These are phyloP conservation scores for Aspergillus haitiensis DNA, from an alignment of 495 filamentous ascomycete species.

Conservation along the genomic window DNA sequence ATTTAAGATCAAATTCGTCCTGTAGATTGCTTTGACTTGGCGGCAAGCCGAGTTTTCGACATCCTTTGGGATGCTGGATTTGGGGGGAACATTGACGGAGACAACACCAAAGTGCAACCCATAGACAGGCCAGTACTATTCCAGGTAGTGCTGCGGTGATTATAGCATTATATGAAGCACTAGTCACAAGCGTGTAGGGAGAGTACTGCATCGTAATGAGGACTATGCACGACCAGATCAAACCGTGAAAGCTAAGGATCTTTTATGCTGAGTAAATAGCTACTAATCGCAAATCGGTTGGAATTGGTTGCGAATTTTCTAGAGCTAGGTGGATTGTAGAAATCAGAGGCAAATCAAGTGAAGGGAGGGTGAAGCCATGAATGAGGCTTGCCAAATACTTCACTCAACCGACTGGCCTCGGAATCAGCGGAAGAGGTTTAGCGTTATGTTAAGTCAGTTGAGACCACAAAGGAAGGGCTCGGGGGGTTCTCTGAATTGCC, in stretches of 20 bases:
- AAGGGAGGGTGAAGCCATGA: background rate
- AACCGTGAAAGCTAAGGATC: too few relatives aligned
- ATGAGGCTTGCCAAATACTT: background rate
- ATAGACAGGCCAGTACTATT: background rate
- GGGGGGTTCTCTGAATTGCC: too few relatives aligned
- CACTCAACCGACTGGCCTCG: background rate
- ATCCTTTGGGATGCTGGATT: conserved; percentile 28
- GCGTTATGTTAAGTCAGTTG: background rate
- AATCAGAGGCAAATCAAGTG: background rate
- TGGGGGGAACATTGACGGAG: background rate
- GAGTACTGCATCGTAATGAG: conserved; percentile 7
- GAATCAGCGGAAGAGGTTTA: background rate
- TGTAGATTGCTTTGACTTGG: conserved; percentile 33
- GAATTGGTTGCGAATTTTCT: too few relatives aligned
- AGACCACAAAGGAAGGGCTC: too few relatives aligned
- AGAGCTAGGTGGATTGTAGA: too few relatives aligned
- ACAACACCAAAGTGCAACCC: background rate
- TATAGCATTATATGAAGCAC: conserved; percentile 6
- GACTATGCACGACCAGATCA: too few relatives aligned
- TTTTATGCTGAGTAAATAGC: too few relatives aligned
- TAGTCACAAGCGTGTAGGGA: background rate
- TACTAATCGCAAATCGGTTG: too few relatives aligned
- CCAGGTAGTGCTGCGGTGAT: conserved; percentile 7
- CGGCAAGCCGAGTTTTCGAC: conserved; percentile 38
- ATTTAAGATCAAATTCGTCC: conserved; percentile 42